Conservation (phyloP, 2,329 filamentous ascomycete species). For the Parastagonospora avenae region DNA sequence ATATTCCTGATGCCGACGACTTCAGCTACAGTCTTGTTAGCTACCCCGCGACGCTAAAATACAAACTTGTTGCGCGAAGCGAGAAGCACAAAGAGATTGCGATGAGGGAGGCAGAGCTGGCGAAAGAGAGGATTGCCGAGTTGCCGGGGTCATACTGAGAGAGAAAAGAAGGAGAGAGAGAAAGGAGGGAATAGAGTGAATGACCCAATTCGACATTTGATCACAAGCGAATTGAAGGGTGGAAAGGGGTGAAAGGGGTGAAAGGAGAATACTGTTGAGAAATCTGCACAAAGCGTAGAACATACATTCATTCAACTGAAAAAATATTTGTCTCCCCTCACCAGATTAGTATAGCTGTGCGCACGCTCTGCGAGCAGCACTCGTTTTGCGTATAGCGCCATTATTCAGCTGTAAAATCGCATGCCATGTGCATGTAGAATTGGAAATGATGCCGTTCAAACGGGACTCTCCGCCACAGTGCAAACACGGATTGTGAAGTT, state of each 20-base stretch:
- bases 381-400: too few species aligned
- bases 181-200: slow-evolving; percentile 3
- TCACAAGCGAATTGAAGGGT: slow-evolving; percentile 4
- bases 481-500: too few species aligned
- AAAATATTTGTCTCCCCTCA: too few species aligned
- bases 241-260: too few species aligned
- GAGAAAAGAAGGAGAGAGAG: slow-evolving; percentile 3
- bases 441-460: too few species aligned
- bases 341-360: too few species aligned
- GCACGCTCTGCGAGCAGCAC: too few species aligned
- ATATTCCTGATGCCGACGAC: slow-evolving; percentile 9
- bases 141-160: slow-evolving; percentile 9
- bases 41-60: slow-evolving; percentile 10
- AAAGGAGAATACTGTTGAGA: slow-evolving; percentile 3
- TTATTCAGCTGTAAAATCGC: too few species aligned
- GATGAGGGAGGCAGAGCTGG: slow-evolving; percentile 10
- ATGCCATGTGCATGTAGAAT: too few species aligned
- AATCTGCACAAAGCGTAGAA: slow-evolving; percentile 6
- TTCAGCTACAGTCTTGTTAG: slow-evolving; percentile 12
- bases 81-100: slow-evolving; percentile 10
- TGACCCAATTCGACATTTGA: slow-evolving; percentile 7
- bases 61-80: slow-evolving; percentile 11
- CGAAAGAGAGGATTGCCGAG: slow-evolving; percentile 8
- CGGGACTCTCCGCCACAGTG: too few species aligned
- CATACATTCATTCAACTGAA: neutral